Percentiles rank a stretch among this genome's conserved stretches.
These are phyloP conservation scores for Sporothrix mexicana DNA, from an alignment of 2,329 filamentous ascomycete species.

Conservation along the genomic window DNA sequence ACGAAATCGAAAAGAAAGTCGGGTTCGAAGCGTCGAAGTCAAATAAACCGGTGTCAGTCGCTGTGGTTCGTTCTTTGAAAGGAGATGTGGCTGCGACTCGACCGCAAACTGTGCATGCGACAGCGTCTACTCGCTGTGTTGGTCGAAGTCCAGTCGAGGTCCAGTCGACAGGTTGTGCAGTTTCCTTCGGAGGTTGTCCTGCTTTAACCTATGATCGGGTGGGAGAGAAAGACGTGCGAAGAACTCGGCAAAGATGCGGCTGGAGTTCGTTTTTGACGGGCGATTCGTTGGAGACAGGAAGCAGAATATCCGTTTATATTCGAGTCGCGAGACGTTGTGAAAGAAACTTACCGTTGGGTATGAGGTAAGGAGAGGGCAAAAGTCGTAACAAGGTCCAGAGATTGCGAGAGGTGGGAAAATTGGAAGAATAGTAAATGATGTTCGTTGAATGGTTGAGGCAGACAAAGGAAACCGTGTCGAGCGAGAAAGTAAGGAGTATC, in stretches of 20 bases:
- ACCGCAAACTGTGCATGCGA: slow-evolving; percentile 12
- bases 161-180: not conserved
- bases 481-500: not conserved
- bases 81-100: not conserved
- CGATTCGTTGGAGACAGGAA: not conserved
- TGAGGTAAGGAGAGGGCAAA: not conserved
- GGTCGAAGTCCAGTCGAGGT: not conserved
- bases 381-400: not conserved
- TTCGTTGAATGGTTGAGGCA: not conserved
- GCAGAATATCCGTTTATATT: not conserved
- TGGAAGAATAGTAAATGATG: not conserved
- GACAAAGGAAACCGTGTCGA: not conserved
- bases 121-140: not conserved
- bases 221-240: not conserved
- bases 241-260: not conserved
- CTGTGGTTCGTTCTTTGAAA: not conserved
- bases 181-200: not conserved
- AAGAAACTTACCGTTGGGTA: slow-evolving; percentile 17
- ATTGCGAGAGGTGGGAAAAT: not conserved
- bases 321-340: not conserved
- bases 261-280: not conserved
- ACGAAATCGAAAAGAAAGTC: not conserved
- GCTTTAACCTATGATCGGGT: not conserved
- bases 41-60: not conserved
- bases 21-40: not conserved